A percentile compares a stretch with the other conserved stretches of the same genome.
Conservation (phyloP, 2,329 filamentous ascomycete species). For the Trichoderma sp. region DNA sequence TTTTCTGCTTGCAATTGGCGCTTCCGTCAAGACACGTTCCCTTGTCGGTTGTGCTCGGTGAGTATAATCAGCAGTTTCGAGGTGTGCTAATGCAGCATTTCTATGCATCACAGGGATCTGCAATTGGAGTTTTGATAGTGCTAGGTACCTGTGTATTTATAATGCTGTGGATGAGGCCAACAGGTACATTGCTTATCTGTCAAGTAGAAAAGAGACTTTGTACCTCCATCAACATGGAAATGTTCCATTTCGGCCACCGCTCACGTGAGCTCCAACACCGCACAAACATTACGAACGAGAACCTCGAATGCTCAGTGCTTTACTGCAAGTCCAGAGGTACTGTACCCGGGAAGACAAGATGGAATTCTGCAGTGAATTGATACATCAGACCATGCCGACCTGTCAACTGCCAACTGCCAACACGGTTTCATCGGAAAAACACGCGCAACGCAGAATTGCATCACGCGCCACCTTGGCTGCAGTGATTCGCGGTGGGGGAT, state of each 20-base stretch:
- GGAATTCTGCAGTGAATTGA: neutral
- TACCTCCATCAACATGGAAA: neutral
- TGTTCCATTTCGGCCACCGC: neutral
- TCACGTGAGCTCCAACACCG: neutral
- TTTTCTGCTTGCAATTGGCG: constrained; percentile 2
- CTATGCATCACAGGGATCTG: neutral
- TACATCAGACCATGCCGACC: neutral
- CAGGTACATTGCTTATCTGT: neutral
- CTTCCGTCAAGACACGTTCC: constrained; percentile 3
- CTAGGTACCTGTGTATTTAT: too few relatives aligned
- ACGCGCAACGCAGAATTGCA: constrained; percentile 18
- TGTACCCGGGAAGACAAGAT: neutral
- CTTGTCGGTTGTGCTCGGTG: neutral
- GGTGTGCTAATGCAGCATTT: neutral
- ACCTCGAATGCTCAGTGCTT: neutral
- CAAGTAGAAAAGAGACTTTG: neutral
- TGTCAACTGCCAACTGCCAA: neutral
- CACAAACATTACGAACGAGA: neutral
- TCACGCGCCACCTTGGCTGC: constrained; percentile 15
- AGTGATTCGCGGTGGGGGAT: constrained; percentile 15
- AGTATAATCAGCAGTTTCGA: neutral
- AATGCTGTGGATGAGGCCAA: neutral
- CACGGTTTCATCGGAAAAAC: neutral
- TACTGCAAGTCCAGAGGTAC: neutral
- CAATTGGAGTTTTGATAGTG: neutral